A percentile compares a stretch with the other conserved stretches of the same genome.
These are phyloP conservation scores for Staphylotrichum longicolle DNA, from an alignment of 495 filamentous ascomycete species.

Conservation along the genomic window DNA sequence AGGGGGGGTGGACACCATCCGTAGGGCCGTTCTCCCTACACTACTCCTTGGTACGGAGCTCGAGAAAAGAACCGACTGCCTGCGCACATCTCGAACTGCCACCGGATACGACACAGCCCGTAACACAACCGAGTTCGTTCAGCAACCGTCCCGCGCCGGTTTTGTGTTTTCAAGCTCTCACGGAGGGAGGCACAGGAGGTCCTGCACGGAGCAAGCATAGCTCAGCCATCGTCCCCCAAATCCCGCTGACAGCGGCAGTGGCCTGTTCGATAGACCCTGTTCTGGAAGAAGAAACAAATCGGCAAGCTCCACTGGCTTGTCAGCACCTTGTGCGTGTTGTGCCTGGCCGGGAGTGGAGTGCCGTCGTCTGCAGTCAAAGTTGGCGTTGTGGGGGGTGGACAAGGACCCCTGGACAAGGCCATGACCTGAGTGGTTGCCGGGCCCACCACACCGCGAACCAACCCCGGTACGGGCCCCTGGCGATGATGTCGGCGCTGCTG, in stretches of 20 bases:
- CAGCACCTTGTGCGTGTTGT: constrained; percentile 1
- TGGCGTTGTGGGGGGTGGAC: background rate
- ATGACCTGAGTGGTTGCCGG: constrained; percentile 8
- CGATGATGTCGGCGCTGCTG: constrained; percentile 28
- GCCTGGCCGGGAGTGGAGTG: background rate
- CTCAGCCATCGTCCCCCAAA: background rate
- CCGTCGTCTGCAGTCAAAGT: background rate
- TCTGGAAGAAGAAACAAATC: background rate
- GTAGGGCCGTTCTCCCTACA: background rate
- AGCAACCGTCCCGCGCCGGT: background rate
- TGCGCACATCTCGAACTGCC: too few relatives aligned
- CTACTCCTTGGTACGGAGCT: background rate
- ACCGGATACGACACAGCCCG: too few relatives aligned
- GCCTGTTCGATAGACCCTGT: background rate
- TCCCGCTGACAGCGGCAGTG: background rate
- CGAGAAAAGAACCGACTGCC: too few relatives aligned
- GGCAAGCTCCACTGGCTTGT: background rate
- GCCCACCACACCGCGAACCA: background rate
- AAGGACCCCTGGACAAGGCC: background rate
- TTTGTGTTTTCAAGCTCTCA: constrained; percentile 15
- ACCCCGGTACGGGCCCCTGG: constrained; percentile 17
- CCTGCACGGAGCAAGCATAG: background rate
- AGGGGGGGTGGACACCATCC: background rate
- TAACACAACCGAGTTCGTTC: too few relatives aligned
- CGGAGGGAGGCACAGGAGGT: constrained; percentile 16